Base-by-base conservation (phyloP, 352 stramenopile genomes). In the Pythium apleroticum region DNA sequence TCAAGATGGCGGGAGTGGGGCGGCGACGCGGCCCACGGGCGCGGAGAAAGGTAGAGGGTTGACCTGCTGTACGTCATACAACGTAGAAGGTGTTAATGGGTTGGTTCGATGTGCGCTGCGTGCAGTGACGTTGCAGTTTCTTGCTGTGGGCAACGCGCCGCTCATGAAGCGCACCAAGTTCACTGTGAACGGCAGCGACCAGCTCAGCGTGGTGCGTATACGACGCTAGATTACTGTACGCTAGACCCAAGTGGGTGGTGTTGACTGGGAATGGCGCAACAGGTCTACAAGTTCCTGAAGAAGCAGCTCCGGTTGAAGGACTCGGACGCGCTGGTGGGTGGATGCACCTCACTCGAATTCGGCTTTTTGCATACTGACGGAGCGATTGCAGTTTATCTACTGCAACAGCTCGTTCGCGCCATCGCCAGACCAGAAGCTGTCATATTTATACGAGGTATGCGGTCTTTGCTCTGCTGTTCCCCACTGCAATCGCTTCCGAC, bases 141-240 rank as follows among this genome's bases (percentile, higher is more conserved):
- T 91, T 17, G 86, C 84, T 1, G 83, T 89, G 59, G 86, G 84
- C 45, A 93, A 78, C 48, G 86, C 84, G 39, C 84, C 84, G 57
- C 75, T 95, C 24, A 91, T 95, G 84, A 93, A 95, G 71, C 83
- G 85, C 54, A 95, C 79, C 63, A 95, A 95, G 71, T 95, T 95
- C 61, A 95, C 84, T 2, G 85, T 93, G 28, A 89, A 81, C 25
- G 86, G 83, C 17, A 63, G 77, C 22, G 86, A 95, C 57, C 70
- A 79, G 35, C 79, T 95, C 27, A 91, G 86, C 33, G 81, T 93
- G 45, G 86, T 91, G 59, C 61, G 80, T 75, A 5, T 53, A 19
- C 0, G 43, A n/a, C 1, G 30, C 30, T 33, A n/a, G n/a, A n/a
- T n/a, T n/a, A n/a, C n/a, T n/a, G n/a, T n/a, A n/a, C n/a, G n/a